Base-by-base conservation (phyloP, 768 basidiomycete species). In the Hericium coralloides region DNA sequence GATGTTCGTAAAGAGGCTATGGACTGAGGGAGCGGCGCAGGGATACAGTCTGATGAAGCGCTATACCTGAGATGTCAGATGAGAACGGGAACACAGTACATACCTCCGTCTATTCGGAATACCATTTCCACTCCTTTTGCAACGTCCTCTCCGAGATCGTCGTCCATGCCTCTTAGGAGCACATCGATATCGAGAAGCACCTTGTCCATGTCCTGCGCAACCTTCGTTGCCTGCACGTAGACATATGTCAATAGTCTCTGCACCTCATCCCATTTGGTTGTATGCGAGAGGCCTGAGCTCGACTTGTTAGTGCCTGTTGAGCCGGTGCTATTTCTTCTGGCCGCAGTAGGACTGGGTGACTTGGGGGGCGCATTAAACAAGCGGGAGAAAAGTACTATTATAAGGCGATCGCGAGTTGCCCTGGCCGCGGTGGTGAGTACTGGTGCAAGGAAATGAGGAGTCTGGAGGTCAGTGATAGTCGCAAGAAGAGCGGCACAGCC, bases 161-260 rank as follows among this genome's bases (percentile, higher is more conserved):
- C 72, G 45, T 80, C 75, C 53, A 77, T 67, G n/a, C 77, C 83
- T 52, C 79, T 76, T 57, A 95, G 78, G 49, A 91, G 71, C 14
- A 95, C 87, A 63, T 90, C 85, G 50, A 95, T 74, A 55, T 86
- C 77, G 76, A 94, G 80, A 56, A 91, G 75, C 43, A 92, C 72
- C 60, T 82, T 87, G 66, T 81, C 81, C 63, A 76, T 68, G 38
- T 80, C 76, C 65, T 86, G 83, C 14, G 89, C 87, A 43, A 83
- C 79, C 63, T 80, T 84, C 14, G 87, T 87, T n/a, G 90, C 88
- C 62, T 88, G 85, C 2, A 91, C 88, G 69, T 98, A 97, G 39
- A 89, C 80, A 65, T 82, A 86, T 0, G 89, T 89, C 59, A 98
- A 76, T 49, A 95, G 77, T 10, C 78, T 72, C 72, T 95, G 91